Conservation (phyloP, 1,139 yeast species). For the Suhomyces kunorum region DNA sequence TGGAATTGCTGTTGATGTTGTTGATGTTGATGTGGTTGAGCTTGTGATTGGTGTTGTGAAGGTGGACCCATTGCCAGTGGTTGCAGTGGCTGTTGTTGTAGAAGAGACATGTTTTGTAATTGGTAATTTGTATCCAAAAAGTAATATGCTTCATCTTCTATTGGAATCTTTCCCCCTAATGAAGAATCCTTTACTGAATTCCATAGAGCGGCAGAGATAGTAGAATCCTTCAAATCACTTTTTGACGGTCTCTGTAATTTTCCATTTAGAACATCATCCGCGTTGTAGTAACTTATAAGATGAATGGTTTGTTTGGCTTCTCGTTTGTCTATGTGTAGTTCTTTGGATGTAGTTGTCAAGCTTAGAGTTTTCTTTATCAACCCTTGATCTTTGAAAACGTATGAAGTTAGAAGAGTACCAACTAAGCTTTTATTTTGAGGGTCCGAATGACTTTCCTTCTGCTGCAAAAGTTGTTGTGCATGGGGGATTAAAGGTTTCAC, state of each 20-base stretch:
- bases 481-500: slow-evolving; percentile 18
- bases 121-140: slow-evolving; percentile 51
- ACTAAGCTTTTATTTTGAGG: slow-evolving; percentile 11
- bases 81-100: slow-evolving; percentile 22
- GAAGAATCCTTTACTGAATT: slow-evolving; percentile 61
- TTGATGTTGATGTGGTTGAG: slow-evolving; percentile 9
- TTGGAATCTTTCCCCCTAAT: slow-evolving; percentile 55
- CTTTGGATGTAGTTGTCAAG: slow-evolving; percentile 46
- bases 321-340: slow-evolving; percentile 32
- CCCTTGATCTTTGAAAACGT: slow-evolving; percentile 73
- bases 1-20: slow-evolving; percentile 10
- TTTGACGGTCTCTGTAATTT: slow-evolving; percentile 61
- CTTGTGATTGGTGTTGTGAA: slow-evolving; percentile 10
- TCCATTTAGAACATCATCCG: slow-evolving; percentile 67
- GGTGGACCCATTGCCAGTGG: slow-evolving; percentile 13
- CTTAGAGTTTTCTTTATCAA: slow-evolving; percentile 82
- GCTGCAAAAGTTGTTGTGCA: slow-evolving; percentile 20
- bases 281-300: slow-evolving; percentile 73
- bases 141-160: slow-evolving; percentile 55
- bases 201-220: slow-evolving; percentile 60
- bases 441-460: slow-evolving; percentile 5
- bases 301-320: slow-evolving; percentile 59
- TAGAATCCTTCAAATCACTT: slow-evolving; percentile 51
- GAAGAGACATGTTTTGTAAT: slow-evolving; percentile 41
- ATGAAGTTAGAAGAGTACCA: slow-evolving; percentile 47